These are phyloP conservation scores for Jaenimonas drosophilae DNA, from an alignment of 208 protist species.

Conservation along the genomic window DNA sequence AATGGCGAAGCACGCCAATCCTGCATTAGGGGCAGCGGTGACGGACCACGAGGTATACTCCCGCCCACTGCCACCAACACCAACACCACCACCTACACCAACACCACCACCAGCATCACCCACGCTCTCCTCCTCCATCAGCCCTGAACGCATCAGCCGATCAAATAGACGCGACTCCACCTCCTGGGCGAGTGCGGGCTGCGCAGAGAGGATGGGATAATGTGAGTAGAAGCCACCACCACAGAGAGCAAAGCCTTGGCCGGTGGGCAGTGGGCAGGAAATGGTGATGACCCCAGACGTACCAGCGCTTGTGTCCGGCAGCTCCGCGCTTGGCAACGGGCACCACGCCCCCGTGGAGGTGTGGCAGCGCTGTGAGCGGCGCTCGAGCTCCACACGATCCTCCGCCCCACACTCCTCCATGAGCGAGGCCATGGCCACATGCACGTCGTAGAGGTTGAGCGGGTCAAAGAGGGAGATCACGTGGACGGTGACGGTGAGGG, in stretches of 20 bases:
- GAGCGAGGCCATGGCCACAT: slow-evolving; percentile 16
- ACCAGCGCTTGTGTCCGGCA: not conserved
- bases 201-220: not conserved
- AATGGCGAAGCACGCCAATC: slow-evolving; percentile 32
- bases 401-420: slow-evolving; percentile 16
- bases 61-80: not conserved
- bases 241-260: not conserved
- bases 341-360: slow-evolving; percentile 9
- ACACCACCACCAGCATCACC: not conserved
- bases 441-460: slow-evolving; percentile 25
- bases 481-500: slow-evolving; percentile 18
- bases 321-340: slow-evolving; percentile 5
- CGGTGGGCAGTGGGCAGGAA: not conserved
- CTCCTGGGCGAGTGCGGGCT: not conserved
- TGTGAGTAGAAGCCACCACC: not conserved
- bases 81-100: not conserved
- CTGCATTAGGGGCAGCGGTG: slow-evolving; percentile 23
- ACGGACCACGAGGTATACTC: slow-evolving; percentile 44
- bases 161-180: not conserved
- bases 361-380: slow-evolving; percentile 15
- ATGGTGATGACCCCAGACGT: slow-evolving; percentile 3
- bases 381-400: slow-evolving; percentile 20
- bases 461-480: slow-evolving; percentile 37
- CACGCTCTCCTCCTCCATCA: not conserved
- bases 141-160: not conserved